phyloP scores from a whole-genome alignment of 345 rosid genomes.

The Gossypium mustelinum region DNA sequence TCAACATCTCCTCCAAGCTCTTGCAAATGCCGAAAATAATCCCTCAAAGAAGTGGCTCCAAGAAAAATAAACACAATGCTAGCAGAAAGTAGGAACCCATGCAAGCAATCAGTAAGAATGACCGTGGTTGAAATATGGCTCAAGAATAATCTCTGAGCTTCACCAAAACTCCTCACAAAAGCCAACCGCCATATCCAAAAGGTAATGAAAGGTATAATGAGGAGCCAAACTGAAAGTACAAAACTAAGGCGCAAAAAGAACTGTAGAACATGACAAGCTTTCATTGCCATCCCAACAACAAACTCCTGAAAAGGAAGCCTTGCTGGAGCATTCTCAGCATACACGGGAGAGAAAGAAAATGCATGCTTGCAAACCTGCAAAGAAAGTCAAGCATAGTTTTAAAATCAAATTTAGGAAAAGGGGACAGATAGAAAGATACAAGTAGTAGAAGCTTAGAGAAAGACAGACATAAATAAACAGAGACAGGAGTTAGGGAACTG shows the following conservation, averaged over 20 bases:
- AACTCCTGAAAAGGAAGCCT: slow-evolving; percentile 99
- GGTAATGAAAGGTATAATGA: slow-evolving; percentile 87
- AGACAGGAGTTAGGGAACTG: neutral
- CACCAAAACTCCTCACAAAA: slow-evolving; percentile 85
- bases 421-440: neutral
- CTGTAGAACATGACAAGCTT: slow-evolving; percentile 88
- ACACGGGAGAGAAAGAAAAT: slow-evolving; percentile 93
- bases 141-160: slow-evolving; percentile 87
- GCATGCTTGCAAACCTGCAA: slow-evolving; percentile 94
- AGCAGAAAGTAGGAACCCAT: slow-evolving; percentile 95
- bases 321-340: slow-evolving; percentile 91
- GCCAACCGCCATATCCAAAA: slow-evolving; percentile 98
- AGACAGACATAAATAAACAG: neutral
- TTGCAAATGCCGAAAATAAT: slow-evolving; percentile 88
- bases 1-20: slow-evolving; percentile 95
- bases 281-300: slow-evolving; percentile 86
- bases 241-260: slow-evolving; percentile 91
- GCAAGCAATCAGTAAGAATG: slow-evolving; percentile 93
- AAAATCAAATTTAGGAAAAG: neutral
- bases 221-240: slow-evolving; percentile 96
- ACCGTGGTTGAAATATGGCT: slow-evolving; percentile 83
- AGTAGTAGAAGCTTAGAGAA: neutral
- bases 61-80: slow-evolving; percentile 95
- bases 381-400: neutral
- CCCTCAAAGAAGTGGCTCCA: slow-evolving; percentile 94